Evolutionary conservation across 2,329 filamentous ascomycete genomes (phyloP).

Genomic region (Samsoniella hepiali): DNA sequence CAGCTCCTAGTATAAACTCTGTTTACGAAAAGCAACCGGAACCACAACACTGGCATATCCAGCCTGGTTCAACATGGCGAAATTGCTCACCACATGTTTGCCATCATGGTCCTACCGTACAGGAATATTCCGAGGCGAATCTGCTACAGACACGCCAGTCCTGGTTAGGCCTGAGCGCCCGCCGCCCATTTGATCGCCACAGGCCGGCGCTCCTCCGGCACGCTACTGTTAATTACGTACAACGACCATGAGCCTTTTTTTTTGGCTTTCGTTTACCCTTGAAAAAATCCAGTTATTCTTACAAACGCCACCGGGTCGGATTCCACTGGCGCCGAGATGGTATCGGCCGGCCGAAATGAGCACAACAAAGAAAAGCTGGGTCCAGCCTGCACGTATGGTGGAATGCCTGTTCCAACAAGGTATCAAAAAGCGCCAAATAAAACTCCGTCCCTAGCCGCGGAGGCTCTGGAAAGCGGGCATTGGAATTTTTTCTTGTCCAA

Average conservation of each 20-base stretch:
- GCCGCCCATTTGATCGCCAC: background rate
- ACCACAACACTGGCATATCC: background rate
- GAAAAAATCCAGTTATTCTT: background rate
- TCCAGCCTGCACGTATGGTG: background rate
- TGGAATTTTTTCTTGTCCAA: background rate
- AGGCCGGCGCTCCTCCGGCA: background rate
- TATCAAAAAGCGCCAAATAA: background rate
- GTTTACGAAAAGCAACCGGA: constrained; percentile 15
- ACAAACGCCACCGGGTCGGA: constrained; percentile 1
- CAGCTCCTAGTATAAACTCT: constrained; percentile 12
- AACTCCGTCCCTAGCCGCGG: constrained; percentile 6
- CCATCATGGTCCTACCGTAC: background rate
- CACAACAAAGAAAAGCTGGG: background rate
- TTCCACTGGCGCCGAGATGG: background rate
- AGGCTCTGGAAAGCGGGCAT: background rate
- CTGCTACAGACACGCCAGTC: background rate
- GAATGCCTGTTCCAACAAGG: background rate
- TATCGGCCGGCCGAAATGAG: background rate
- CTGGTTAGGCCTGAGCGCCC: background rate
- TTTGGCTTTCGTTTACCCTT: background rate
- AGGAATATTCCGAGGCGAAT: background rate
- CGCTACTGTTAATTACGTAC: constrained; percentile 1
- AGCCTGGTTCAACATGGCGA: constrained; percentile 8
- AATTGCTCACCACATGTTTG: constrained; percentile 17
- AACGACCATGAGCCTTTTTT: background rate